A percentile compares a stretch with the other conserved stretches of the same genome.
phyloP scores from a whole-genome alignment of 306 rosid genomes.

The Ormosia emarginata region DNA sequence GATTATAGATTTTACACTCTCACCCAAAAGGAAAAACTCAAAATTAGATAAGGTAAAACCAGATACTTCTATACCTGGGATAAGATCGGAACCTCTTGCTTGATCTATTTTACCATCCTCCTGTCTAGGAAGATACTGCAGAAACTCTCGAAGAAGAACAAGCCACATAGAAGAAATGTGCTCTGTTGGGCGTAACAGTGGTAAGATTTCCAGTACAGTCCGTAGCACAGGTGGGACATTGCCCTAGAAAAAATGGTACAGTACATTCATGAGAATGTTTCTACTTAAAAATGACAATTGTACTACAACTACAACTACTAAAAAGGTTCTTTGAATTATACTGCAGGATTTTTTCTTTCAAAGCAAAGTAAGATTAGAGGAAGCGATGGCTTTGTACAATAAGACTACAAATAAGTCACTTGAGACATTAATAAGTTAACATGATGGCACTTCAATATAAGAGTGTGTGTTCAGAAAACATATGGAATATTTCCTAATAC shows the following conservation, averaged over 20 bases:
- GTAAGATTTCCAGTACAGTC: slow-evolving; percentile 75
- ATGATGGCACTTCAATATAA: not conserved
- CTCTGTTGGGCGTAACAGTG: slow-evolving; percentile 71
- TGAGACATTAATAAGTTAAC: not conserved
- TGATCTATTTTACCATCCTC: slow-evolving; percentile 55
- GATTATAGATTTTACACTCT: slow-evolving; percentile 13
- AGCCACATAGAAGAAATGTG: slow-evolving; percentile 85
- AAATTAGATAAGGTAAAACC: slow-evolving; percentile 24
- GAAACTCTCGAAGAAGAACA: slow-evolving; percentile 67
- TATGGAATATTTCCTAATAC: not conserved
- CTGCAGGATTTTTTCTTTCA: slow-evolving; percentile 2
- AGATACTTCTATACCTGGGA: slow-evolving; percentile 38
- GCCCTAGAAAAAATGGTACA: slow-evolving; percentile 52
- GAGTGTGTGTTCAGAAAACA: not conserved
- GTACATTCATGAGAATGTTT: not conserved
- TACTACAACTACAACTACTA: not conserved
- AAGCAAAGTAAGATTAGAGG: not conserved
- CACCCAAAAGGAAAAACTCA: slow-evolving; percentile 12
- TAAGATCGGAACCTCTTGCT: slow-evolving; percentile 51
- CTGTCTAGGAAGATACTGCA: slow-evolving; percentile 81
- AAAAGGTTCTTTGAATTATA: not conserved
- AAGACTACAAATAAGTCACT: slow-evolving; percentile 3
- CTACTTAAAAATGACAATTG: not conserved
- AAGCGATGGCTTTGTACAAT: not conserved
- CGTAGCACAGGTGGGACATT: slow-evolving; percentile 83